Evolutionary conservation across 805 yeast genomes (phyloP), one percentile per base, ranked within the genome.

Genomic region (Starmerella scarabaei): DNA sequence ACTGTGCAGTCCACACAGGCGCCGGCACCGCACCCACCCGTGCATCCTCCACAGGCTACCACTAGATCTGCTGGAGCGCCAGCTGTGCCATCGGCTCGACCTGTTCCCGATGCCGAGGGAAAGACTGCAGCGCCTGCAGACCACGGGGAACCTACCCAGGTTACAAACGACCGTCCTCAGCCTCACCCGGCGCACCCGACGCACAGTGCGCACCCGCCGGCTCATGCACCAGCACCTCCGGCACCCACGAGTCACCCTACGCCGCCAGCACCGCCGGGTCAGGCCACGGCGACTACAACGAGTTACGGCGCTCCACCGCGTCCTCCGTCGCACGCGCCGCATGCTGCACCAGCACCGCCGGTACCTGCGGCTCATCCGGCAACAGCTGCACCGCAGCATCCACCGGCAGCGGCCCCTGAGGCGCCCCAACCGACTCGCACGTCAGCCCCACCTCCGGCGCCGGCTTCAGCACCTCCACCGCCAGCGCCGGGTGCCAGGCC

Each of bases 391-490:
- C 27, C 12, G 28, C 15, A 14, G 18, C 38, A 40, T 3, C 34
- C 33, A 3, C 43, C 44, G n/a, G 20, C 38, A n/a, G 41, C 36
- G 14, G 27, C 53, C 18, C 43, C 51, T 30, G 32, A 35, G 19
- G 38, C 40, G 24, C 38, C 49, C 4, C 51, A 50, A 18, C 20
- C 43, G 19, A 32, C 35, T 16, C 41, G 49, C 8, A 29, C 49
- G 21, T 35, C 43, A 6, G 16, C 40, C n/a, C 23, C 37, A 21
- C 15, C 28, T n/a, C 37, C 38, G 28, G 37, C 33, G 18, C 36
- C 34, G 7, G 29, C 35, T n/a, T 34, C 29, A 12, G 36, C 32
- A 14, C 29, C 40, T 9, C 26, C 35, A 7, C 31, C 40, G 18
- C 30, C 35, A 3, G 36, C 35, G 17, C 24, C 43, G 8, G 20